Base-by-base conservation (phyloP, 2,329 filamentous ascomycete genomes). In the Exophiala alcalophila region DNA sequence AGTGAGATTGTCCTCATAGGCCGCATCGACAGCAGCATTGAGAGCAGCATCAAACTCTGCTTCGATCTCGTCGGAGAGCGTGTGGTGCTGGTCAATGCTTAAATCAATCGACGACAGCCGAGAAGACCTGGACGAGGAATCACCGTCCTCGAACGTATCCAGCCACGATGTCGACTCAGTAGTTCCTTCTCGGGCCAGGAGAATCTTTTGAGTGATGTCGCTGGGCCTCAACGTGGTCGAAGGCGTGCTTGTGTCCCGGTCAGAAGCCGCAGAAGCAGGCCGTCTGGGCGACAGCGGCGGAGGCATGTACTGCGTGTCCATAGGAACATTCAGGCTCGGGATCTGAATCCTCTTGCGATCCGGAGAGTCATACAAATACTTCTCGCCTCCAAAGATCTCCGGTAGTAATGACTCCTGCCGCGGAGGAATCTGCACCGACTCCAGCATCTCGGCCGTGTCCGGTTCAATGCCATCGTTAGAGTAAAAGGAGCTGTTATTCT, bases 21-120 rank as follows among this genome's bases (percentile, higher is more conserved):
- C 92, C 36, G 91, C 91, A 64, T 97, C 92, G 6, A 97, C 90
- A 10, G 92, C 92, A 16, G 90, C 91, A 66, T 97, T 91, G 29
- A 97, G 73, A 3, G 92, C 92, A 6, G 88, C 89, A 65, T 96
- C 90, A 54, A 97, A 95, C 59, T 95, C 90, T 5, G 86, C 84
- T 61, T 94, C 52, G 21, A 56, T 55, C 12, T 54, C 47, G 18
- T 49, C 50, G 11, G 47, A 44, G n/a, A 56, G 36, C 14, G 37
- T 39, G 19, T 50, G 42, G n/a, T 6, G 27, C 14, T 47, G 12
- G 6, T 31, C 36, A 21, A 47, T 38, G 4, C 45, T 46, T 38
- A 50, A 40, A 24, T 53, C 50, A 16, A 55, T 42, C 5, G 50
- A 50, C 2, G 54, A 56, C 14, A 50, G 32, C n/a, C 49, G 86